phyloP scores from a whole-genome alignment of 768 basidiomycete genomes.

The Collybiopsis confluens region DNA sequence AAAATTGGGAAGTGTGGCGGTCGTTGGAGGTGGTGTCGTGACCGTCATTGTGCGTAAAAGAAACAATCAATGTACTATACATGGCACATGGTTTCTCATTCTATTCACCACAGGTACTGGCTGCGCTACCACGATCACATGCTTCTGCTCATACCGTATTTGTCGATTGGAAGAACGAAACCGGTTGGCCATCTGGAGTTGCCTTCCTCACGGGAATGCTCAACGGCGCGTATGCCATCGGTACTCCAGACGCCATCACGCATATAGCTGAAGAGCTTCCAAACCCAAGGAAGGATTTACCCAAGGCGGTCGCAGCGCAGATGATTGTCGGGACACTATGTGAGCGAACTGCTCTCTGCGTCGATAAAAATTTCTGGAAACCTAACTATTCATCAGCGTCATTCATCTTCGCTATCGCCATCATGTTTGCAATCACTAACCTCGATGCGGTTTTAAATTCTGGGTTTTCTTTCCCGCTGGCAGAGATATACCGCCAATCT shows the following conservation, averaged over 20 bases:
- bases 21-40: conserved; percentile 12
- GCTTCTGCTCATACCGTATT: conserved; percentile 14
- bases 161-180: conserved; percentile 12
- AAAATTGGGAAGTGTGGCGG: conserved; percentile 10
- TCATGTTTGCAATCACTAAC: conserved; percentile 14
- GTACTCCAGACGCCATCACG: conserved; percentile 14
- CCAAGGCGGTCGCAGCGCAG: conserved; percentile 12
- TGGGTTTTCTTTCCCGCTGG: conserved; percentile 13
- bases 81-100: background rate
- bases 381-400: conserved; percentile 5
- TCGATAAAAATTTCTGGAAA: background rate
- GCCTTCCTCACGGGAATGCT: conserved; percentile 15
- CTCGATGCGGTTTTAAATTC: conserved; percentile 14
- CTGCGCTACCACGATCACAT: conserved; percentile 9
- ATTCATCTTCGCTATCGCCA: conserved; percentile 9
- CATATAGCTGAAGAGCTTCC: conserved; percentile 16
- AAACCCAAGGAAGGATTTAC: conserved; percentile 12
- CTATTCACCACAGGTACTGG: conserved; percentile 9
- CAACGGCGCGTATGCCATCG: conserved; percentile 14
- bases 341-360: background rate
- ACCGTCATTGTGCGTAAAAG: conserved; percentile 12
- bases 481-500: conserved; percentile 12
- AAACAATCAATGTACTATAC: too few relatives aligned
- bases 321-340: conserved; percentile 12
- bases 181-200: conserved; percentile 14